A percentile compares a stretch with the other conserved stretches of the same genome.
phyloP scores from a whole-genome alignment of 164 flowering plant species.

The Amborella trichopoda region DNA sequence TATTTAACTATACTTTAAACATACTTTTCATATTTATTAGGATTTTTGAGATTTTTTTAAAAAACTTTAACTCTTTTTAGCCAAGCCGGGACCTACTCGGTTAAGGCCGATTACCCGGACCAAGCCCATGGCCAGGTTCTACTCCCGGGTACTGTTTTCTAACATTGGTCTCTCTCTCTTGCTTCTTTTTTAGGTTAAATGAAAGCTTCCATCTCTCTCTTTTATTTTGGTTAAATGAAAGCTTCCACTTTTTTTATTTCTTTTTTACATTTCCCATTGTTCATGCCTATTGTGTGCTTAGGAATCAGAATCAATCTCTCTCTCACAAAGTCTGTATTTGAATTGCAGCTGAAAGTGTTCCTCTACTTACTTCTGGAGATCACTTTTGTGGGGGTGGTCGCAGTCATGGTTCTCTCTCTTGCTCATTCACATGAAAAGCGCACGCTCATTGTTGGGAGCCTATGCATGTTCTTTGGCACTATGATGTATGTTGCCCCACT shows the following conservation, averaged over 20 bases:
- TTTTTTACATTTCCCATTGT: conserved; percentile 36
- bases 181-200: background rate
- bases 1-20: no score
- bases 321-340: conserved; percentile 28
- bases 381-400: conserved; percentile 16
- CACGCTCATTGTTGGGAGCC: conserved; percentile 33
- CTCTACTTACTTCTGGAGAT: conserved; percentile 23
- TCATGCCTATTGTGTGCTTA: conserved; percentile 50
- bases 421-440: conserved; percentile 27
- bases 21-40: no score
- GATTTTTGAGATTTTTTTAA: no score
- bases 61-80: background rate
- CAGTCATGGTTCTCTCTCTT: conserved; percentile 25
- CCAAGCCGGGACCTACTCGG: no score
- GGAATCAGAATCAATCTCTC: conserved; percentile 60
- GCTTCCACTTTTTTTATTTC: background rate
- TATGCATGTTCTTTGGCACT: conserved; percentile 33
- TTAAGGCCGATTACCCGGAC: no score
- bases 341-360: conserved; percentile 25
- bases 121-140: no score
- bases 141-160: no score
- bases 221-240: background rate
- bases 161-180: conserved; percentile 3
- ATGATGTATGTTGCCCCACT: conserved; percentile 69
- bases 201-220: background rate